Evolutionary conservation across 1,139 yeast species (phyloP), one percentile per base, ranked within the genome.

Genomic region (Taphrina pruni): DNA sequence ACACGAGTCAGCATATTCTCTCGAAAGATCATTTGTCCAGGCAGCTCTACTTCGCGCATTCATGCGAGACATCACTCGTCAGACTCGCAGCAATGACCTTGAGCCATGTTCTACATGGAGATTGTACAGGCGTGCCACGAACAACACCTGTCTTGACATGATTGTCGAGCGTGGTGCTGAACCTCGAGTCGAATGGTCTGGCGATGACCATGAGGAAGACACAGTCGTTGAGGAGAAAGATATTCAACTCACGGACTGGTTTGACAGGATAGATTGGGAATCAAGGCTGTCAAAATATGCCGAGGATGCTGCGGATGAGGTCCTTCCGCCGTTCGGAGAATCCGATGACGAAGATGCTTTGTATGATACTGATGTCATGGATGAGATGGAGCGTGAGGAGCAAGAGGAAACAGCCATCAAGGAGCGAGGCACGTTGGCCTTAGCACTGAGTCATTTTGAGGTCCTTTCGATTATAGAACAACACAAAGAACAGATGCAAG

Each of bases 181-280:
- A n/a, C 54, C 54, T 11, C 36, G 36, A 2, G 8, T 21, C 8
- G 54, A 50, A 21, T 50, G 54, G 54, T 7, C 8, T 6, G 21
- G 11, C 6, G 36, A 50, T 50, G 21, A 21, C 6, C 5, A 50
- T 50, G 36, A 20, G 20, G 32, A 1, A 9, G 36, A 21, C n/a
- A 1, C 54, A 2, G 9, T 35, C 12, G n/a, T n/a, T 11, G 54
- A 9, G 6, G 54, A 50, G 54, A 50, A 11, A 11, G 54, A 21
- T 6, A 6, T 50, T 11, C 54, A 50, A 26, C 9, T 50, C 36
- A 50, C 57, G 8, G 57, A 54, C 35, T 54, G 57, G 57, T 54
- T 54, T 54, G 43, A 54, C 36, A 54, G 57, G 20, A 54, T 54
- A 7, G 57, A 54, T 11, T 54, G 57, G 57, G 57, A 54, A 35